Base-by-base conservation (phyloP, 208 protist genomes). In the Angomonas deanei region DNA sequence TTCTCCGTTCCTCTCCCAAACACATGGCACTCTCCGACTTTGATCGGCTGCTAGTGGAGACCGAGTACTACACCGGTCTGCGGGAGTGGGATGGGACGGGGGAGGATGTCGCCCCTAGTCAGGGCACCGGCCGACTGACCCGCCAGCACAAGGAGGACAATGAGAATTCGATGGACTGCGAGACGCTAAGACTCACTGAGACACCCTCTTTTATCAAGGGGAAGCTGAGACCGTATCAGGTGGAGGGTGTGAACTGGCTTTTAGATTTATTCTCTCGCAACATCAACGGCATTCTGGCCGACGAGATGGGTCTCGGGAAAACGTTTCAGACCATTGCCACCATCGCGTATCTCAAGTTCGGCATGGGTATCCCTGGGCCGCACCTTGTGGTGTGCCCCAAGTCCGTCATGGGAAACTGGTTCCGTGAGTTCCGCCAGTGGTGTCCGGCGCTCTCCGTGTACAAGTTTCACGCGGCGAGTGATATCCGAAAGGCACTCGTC, bases 291-390 rank as follows among this genome's bases (percentile, higher is more conserved):
- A 99, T 99, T 62, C 82, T 99, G 15, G 98, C 98, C 3, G 99
- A 99, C 78, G 98, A 99, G 80, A 99, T 99, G 98, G 99, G 98
- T 26, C 88, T 98, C 13, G 94, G 94, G 15, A 97, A 97, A 59
- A 97, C 91, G 15, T 93, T 99, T 38, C 97, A 99, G 75, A 99
- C 97, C 0, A 99, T 99, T 52, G 85, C 96, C 1, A 82, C 98
- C 36, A 62, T 99, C 1, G 95, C 84, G 2, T 98, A 98, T 66
- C 76, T 99, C n/a, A 95, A 95, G 47, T 86, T 97, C 58, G 85
- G 82, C 3, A 63, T 85, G 17, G 82, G 88, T 15, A 83, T 98
- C 57, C 76, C 81, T 0, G 97, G 97, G 2, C 98, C 98, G 46
- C 92, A 99, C 76, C 66, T 99, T 3, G 86, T 99, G 11, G 86